Conservation (phyloP, 768 basidiomycete species). For the Xanthoconium stramineum region DNA sequence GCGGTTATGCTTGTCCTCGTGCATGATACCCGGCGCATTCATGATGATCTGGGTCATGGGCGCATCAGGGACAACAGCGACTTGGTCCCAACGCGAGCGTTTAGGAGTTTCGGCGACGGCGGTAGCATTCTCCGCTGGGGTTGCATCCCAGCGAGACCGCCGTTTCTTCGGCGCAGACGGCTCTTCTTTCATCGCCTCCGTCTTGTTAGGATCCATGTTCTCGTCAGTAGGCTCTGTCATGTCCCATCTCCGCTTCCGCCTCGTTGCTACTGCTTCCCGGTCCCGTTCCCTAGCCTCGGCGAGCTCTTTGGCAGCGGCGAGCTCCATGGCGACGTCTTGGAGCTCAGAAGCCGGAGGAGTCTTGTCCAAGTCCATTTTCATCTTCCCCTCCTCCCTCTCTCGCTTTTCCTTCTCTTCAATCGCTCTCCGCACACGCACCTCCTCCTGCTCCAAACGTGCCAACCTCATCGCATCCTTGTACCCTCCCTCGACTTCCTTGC, state of each 20-base stretch:
- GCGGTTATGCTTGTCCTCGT: conserved; percentile 95
- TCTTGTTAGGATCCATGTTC: conserved; percentile 59
- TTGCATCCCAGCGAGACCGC: conserved; percentile 94
- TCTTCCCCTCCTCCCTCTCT: conserved; percentile 64
- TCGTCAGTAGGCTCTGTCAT: conserved; percentile 59
- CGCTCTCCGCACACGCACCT: conserved; percentile 72
- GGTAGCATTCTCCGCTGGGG: conserved; percentile 63
- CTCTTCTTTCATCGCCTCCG: conserved; percentile 71
- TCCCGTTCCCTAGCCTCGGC: conserved; percentile 37
- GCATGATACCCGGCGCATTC: conserved; percentile 79
- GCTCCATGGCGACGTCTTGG: conserved; percentile 67
- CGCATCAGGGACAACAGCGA: conserved; percentile 66
- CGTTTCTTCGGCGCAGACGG: conserved; percentile 83
- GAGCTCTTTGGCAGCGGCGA: conserved; percentile 46
- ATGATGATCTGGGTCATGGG: conserved; percentile 82
- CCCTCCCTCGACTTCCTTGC: conserved; percentile 72
- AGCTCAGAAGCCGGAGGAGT: conserved; percentile 85
- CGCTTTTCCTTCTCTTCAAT: conserved; percentile 88
- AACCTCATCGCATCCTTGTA: conserved; percentile 97
- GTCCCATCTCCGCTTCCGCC: conserved; percentile 84
- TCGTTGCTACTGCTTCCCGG: conserved; percentile 45
- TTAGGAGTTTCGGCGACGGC: conserved; percentile 68
- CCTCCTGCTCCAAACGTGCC: conserved; percentile 89
- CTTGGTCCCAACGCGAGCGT: conserved; percentile 96
- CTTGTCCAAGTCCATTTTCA: conserved; percentile 87